phyloP scores from a whole-genome alignment of 2,329 filamentous ascomycete genomes.

The Juglanconis sp. region DNA sequence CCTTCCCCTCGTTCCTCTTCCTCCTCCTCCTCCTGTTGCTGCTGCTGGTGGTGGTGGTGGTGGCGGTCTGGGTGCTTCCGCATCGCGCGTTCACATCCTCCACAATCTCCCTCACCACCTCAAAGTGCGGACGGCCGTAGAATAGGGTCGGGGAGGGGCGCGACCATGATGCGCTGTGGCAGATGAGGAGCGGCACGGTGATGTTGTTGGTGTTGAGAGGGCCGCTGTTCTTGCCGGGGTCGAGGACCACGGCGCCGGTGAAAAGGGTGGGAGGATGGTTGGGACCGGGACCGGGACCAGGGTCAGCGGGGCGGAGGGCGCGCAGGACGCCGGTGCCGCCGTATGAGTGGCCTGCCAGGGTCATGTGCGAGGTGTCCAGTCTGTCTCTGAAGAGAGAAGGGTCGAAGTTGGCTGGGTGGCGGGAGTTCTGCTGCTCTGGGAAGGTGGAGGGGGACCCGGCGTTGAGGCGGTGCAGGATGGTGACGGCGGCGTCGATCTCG shows the following conservation, averaged over 20 bases:
- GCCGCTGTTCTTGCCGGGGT: slow-evolving; percentile 64
- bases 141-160: slow-evolving; percentile 49
- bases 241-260: slow-evolving; percentile 58
- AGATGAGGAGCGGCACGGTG: slow-evolving; percentile 54
- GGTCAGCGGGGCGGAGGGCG: slow-evolving; percentile 44
- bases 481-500: slow-evolving; percentile 45
- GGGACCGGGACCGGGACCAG: slow-evolving; percentile 29
- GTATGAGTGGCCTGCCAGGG: slow-evolving; percentile 62
- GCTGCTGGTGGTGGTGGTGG: not conserved
- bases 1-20: not conserved
- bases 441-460: slow-evolving; percentile 34
- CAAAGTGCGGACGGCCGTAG: slow-evolving; percentile 62
- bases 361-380: slow-evolving; percentile 52
- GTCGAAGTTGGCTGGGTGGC: slow-evolving; percentile 39
- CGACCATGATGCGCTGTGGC: slow-evolving; percentile 66
- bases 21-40: not conserved
- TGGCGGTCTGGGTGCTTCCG: slow-evolving; percentile 7
- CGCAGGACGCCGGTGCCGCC: slow-evolving; percentile 63
- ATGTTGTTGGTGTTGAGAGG: slow-evolving; percentile 58
- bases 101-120: slow-evolving; percentile 57
- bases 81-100: slow-evolving; percentile 40
- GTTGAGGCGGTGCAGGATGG: slow-evolving; percentile 39
- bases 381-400: slow-evolving; percentile 50
- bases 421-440: slow-evolving; percentile 38
- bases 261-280: slow-evolving; percentile 33